Evolutionary conservation across 2,329 filamentous ascomycete species (phyloP).

Genomic region (Penicillium sp.): DNA sequence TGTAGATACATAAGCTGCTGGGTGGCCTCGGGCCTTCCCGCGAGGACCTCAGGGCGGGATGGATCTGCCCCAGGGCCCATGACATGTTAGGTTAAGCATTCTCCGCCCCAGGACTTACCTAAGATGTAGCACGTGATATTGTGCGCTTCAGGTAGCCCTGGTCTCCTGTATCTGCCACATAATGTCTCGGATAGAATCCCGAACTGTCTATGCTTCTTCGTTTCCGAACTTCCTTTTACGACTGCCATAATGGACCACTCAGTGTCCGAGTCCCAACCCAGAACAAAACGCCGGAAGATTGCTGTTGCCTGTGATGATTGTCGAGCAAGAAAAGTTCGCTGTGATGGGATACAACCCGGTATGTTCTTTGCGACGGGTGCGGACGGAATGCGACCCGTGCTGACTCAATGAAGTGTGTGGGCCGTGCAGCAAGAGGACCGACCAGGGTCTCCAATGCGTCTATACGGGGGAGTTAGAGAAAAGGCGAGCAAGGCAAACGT

Average conservation of each 20-base stretch:
- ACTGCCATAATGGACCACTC: not conserved
- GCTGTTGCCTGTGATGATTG: slow-evolving; percentile 48
- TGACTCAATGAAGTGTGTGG: slow-evolving; percentile 29
- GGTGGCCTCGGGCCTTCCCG: too few species aligned
- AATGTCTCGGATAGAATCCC: slow-evolving; percentile 1
- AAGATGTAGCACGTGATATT: not conserved
- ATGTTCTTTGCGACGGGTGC: slow-evolving; percentile 5
- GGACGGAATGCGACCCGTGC: slow-evolving; percentile 18
- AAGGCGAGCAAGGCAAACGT: slow-evolving; percentile 28
- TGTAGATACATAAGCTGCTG: not conserved
- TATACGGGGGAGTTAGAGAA: slow-evolving; percentile 34
- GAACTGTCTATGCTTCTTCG: not conserved
- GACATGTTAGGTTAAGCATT: not conserved
- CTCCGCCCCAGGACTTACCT: too few species aligned
- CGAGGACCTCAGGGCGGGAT: too few species aligned
- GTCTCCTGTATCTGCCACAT: not conserved
- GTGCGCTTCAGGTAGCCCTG: not conserved
- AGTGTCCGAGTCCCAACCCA: not conserved
- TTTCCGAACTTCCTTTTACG: not conserved
- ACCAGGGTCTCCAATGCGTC: slow-evolving; percentile 22
- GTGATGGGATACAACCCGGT: slow-evolving; percentile 41
- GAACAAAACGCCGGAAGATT: slow-evolving; percentile 46
- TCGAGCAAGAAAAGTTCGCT: slow-evolving; percentile 45
- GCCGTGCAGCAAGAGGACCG: slow-evolving; percentile 27
- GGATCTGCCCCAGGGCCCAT: too few species aligned